A percentile compares a stretch with the other conserved stretches of the same genome.
phyloP scores from a whole-genome alignment of 164 flowering plant species.

The Nymphaea colorata region DNA sequence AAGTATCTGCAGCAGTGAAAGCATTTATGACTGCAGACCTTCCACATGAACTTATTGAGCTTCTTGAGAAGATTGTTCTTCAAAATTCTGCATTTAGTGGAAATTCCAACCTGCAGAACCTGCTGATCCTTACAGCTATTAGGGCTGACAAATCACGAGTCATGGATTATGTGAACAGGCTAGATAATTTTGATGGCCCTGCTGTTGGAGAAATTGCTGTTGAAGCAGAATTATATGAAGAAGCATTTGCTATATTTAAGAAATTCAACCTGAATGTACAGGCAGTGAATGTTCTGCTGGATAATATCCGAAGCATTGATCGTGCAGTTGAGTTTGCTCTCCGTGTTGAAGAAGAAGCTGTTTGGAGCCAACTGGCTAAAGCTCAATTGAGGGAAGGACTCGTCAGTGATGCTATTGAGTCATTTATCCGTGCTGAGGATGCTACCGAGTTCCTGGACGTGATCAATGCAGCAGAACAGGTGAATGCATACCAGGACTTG shows the following conservation, averaged over 20 bases:
- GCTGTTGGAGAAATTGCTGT: conserved; percentile 99
- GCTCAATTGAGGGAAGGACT: conserved; percentile 93
- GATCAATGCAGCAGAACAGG: conserved; percentile 79
- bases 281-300: conserved; percentile 93
- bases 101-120: conserved; percentile 88
- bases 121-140: conserved; percentile 91
- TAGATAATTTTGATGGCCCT: conserved; percentile 99
- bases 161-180: conserved; percentile 91
- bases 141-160: conserved; percentile 99
- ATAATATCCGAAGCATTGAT: conserved; percentile 77
- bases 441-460: conserved; percentile 89
- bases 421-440: conserved; percentile 98
- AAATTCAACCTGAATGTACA: conserved; percentile 97
- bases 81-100: conserved; percentile 99
- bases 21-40: conserved; percentile 99
- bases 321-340: conserved; percentile 99
- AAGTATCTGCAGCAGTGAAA: conserved; percentile 98
- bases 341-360: conserved; percentile 99
- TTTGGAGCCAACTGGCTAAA: conserved; percentile 99
- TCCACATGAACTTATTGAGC: conserved; percentile 97
- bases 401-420: conserved; percentile 98
- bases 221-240: conserved; percentile 91
- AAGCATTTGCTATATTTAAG: conserved; percentile 94
- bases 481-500: conserved; percentile 80
- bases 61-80: conserved; percentile 96